These are phyloP conservation scores for Exutisphaerella laricina DNA, from an alignment of 2,329 filamentous ascomycete genomes.

Conservation along the genomic window DNA sequence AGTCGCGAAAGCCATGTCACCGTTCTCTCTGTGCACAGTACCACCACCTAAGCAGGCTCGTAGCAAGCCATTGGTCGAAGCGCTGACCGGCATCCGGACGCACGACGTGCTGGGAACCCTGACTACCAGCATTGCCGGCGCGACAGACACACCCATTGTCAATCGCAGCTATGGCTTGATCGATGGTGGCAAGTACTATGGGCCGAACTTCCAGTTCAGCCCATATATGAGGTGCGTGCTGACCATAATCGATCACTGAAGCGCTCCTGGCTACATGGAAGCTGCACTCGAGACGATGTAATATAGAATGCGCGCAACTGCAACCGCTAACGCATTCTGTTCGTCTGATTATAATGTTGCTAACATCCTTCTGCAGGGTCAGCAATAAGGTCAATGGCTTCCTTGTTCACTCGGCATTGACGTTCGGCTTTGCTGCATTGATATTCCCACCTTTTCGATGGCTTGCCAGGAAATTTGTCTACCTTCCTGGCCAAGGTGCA, in stretches of 20 bases:
- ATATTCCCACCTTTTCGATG: slow-evolving; percentile 50
- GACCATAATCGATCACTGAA: no score
- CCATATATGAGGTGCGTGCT: slow-evolving; percentile 55
- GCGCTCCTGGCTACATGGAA: no score
- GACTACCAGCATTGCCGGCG: slow-evolving; percentile 49
- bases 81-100: slow-evolving; percentile 48
- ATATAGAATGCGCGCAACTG: no score
- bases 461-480: slow-evolving; percentile 44
- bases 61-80: slow-evolving; percentile 34
- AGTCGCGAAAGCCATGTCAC: slow-evolving; percentile 44
- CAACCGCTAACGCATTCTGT: no score
- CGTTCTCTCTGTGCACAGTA: slow-evolving; percentile 48
- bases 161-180: slow-evolving; percentile 56
- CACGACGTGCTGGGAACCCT: slow-evolving; percentile 55
- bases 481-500: slow-evolving; percentile 48
- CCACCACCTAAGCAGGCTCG: slow-evolving; percentile 31
- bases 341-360: no score
- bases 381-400: slow-evolving; percentile 46
- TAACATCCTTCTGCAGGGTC: no score
- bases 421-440: slow-evolving; percentile 44
- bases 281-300: no score
- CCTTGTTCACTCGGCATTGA: slow-evolving; percentile 46
- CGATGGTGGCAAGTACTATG: slow-evolving; percentile 49
- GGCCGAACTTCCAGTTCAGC: slow-evolving; percentile 52
- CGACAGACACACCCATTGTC: slow-evolving; percentile 52